phyloP scores from a whole-genome alignment of 441 rosid species.

The Flueggea neowawraea region DNA sequence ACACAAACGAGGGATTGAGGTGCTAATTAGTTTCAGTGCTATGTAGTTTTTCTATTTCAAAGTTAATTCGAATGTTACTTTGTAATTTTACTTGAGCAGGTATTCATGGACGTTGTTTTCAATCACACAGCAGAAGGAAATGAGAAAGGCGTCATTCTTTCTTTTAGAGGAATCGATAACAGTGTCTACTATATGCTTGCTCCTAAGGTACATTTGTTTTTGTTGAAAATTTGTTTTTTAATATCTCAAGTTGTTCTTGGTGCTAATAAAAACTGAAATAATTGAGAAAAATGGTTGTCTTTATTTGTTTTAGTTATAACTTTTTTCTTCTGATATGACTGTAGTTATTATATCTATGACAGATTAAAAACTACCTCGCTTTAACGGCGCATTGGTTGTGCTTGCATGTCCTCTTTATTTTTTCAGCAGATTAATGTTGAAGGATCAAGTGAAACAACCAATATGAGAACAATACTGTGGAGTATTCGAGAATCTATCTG shows the following conservation, averaged over 20 bases:
- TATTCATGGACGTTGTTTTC: slow-evolving; percentile 94
- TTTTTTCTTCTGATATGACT: background rate
- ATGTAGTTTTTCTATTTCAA: slow-evolving; percentile 7
- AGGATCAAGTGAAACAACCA: no score
- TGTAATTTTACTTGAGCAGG: slow-evolving; percentile 48
- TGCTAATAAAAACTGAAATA: background rate
- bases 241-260: background rate
- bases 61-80: slow-evolving; percentile 12
- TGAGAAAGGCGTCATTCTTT: slow-evolving; percentile 81
- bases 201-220: slow-evolving; percentile 64
- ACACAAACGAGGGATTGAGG: slow-evolving; percentile 97
- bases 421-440: no score
- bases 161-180: slow-evolving; percentile 94
- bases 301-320: background rate
- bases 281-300: background rate
- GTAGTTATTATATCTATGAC: no score
- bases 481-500: no score
- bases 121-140: slow-evolving; percentile 99
- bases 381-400: no score
- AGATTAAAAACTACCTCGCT: no score
- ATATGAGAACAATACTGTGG: no score
- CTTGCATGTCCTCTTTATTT: no score
- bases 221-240: background rate
- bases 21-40: slow-evolving; percentile 24
- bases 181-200: slow-evolving; percentile 97